phyloP scores from a whole-genome alignment of 352 stramenopile genomes.

The Phytophthora pluvialis region DNA sequence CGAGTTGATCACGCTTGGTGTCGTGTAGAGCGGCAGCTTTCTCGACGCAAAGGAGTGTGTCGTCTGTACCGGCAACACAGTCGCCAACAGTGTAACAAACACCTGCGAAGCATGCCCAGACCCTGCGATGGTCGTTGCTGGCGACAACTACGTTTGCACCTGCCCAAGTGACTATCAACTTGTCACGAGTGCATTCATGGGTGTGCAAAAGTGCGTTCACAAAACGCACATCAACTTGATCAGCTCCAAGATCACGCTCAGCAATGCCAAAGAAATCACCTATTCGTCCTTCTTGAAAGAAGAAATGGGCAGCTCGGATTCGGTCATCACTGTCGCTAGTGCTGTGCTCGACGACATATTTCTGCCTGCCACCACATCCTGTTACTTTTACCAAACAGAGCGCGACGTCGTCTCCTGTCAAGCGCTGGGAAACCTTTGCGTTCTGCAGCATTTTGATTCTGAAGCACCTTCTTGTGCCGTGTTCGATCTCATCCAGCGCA shows the following conservation, averaged over 20 bases:
- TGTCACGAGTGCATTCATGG: slow-evolving; percentile 48
- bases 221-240: slow-evolving; percentile 57
- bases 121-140: slow-evolving; percentile 71
- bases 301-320: slow-evolving; percentile 40
- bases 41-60: slow-evolving; percentile 73
- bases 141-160: slow-evolving; percentile 46
- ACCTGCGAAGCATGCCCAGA: slow-evolving; percentile 80
- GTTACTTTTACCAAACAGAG: slow-evolving; percentile 87
- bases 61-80: slow-evolving; percentile 49
- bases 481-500: slow-evolving; percentile 76
- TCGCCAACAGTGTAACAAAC: slow-evolving; percentile 40
- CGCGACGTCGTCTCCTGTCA: slow-evolving; percentile 84
- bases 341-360: slow-evolving; percentile 86
- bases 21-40: slow-evolving; percentile 52
- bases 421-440: slow-evolving; percentile 92
- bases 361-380: slow-evolving; percentile 69
- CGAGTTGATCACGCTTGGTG: slow-evolving; percentile 3
- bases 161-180: slow-evolving; percentile 70
- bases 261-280: slow-evolving; percentile 35
- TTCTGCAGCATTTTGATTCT: slow-evolving; percentile 90
- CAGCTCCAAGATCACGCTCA: slow-evolving; percentile 55
- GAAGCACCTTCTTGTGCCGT: slow-evolving; percentile 71
- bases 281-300: slow-evolving; percentile 52
- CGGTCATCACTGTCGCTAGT: slow-evolving; percentile 47
- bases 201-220: slow-evolving; percentile 48